Conservation (phyloP, 2,329 filamentous ascomycete species). For the Scedosporium boydii region DNA sequence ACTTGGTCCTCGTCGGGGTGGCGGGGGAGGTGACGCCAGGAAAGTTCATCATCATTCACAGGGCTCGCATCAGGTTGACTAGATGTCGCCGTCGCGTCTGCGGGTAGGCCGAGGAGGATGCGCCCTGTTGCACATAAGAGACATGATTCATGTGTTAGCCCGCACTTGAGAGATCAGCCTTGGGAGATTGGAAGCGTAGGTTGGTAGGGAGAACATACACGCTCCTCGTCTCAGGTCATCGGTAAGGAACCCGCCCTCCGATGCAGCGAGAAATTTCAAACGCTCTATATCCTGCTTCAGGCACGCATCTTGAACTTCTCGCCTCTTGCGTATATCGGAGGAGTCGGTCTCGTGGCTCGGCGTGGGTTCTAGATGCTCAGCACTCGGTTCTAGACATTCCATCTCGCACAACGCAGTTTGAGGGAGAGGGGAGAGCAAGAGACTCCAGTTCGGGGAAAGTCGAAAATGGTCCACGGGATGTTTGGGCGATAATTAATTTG, state of each 20-base stretch:
- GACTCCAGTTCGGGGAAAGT: too few relatives aligned
- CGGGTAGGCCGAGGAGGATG: constrained; percentile 38
- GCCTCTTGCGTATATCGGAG: constrained; percentile 21
- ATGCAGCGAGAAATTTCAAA: constrained; percentile 50
- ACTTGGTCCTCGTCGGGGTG: constrained; percentile 90
- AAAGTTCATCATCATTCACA: constrained; percentile 10
- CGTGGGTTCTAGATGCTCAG: not conserved
- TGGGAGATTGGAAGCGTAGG: not conserved
- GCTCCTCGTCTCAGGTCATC: constrained; percentile 62
- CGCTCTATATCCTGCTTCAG: constrained; percentile 42
- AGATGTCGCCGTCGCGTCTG: constrained; percentile 11
- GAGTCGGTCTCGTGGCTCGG: not conserved
- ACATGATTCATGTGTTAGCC: constrained; percentile 6
- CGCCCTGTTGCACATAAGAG: constrained; percentile 43
- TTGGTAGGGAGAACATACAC: constrained; percentile 51
- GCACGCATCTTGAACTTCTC: constrained; percentile 46
- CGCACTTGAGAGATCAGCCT: not conserved
- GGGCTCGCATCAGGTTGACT: not conserved
- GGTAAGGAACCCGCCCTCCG: constrained; percentile 55
- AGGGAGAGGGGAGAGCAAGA: too few relatives aligned
- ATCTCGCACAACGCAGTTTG: too few relatives aligned
- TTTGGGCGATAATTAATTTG: too few relatives aligned
- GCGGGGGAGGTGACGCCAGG: constrained; percentile 55
- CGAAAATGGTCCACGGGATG: too few relatives aligned
- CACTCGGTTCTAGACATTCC: too few relatives aligned